A percentile compares a stretch with the other conserved stretches of the same genome.
phyloP scores from a whole-genome alignment of 768 basidiomycete genomes.

The Lactarius psammicola region DNA sequence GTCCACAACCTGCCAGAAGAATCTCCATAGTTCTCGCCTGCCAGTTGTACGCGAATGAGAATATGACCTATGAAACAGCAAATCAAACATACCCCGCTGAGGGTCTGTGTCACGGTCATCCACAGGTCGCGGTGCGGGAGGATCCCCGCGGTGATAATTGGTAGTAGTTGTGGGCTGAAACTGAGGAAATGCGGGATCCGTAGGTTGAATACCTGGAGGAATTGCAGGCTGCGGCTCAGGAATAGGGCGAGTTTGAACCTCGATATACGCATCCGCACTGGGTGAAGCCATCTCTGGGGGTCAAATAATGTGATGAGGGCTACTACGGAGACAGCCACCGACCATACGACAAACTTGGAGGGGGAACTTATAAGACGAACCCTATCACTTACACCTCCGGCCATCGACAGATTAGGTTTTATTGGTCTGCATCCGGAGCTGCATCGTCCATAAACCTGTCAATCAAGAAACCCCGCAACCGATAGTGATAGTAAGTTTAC shows the following conservation, averaged over 20 bases:
- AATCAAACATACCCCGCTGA: not conserved
- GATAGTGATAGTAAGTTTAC: not conserved
- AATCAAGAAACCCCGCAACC: not conserved
- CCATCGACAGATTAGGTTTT: not conserved
- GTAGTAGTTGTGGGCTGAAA: not conserved
- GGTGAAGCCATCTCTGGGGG: not conserved
- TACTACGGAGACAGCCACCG: not conserved
- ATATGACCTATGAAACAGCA: not conserved
- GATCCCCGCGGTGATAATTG: not conserved
- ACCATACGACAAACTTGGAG: not conserved
- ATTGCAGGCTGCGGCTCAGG: not conserved
- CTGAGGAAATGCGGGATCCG: not conserved
- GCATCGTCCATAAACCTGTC: not conserved
- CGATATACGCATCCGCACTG: not conserved
- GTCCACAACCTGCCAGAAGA: not conserved
- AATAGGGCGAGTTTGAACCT: not conserved
- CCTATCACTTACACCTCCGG: not conserved
- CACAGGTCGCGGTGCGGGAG: not conserved
- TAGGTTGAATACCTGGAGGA: not conserved
- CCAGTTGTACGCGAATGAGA: slow-evolving; percentile 4
- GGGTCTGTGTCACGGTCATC: not conserved
- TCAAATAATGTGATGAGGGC: not conserved
- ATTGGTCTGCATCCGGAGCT: not conserved
- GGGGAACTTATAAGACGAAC: not conserved
- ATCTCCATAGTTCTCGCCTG: not conserved